Conservation (phyloP, 345 rosid species). For the Gossypium herbaceum region DNA sequence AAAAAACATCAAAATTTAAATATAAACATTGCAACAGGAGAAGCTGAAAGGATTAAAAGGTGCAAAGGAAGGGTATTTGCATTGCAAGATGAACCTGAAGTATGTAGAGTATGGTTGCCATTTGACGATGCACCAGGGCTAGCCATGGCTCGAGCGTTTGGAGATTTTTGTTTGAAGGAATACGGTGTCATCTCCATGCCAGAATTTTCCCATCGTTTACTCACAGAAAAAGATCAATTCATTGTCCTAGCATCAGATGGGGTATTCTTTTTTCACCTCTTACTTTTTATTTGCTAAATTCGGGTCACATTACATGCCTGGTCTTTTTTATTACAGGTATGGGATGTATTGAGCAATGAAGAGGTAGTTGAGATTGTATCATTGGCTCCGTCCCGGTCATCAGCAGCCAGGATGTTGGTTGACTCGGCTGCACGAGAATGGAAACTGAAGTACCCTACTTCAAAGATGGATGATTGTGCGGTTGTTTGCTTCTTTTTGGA, state of each 20-base stretch:
- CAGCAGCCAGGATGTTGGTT: conserved; percentile 85
- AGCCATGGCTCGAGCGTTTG: conserved; percentile 99
- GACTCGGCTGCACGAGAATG: conserved; percentile 89
- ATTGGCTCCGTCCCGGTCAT: conserved; percentile 67
- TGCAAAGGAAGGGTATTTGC: conserved; percentile 99
- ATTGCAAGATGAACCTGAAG: conserved; percentile 98
- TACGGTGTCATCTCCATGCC: conserved; percentile 95
- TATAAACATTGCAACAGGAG: conserved; percentile 42
- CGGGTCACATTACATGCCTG: no score
- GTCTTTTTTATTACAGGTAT: conserved; percentile 47
- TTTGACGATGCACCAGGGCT: conserved; percentile 98
- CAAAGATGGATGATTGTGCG: conserved; percentile 99
- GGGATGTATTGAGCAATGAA: conserved; percentile 98
- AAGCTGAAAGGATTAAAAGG: conserved; percentile 91
- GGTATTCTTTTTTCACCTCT: conserved; percentile 39
- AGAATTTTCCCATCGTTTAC: conserved; percentile 80
- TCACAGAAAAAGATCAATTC: conserved; percentile 88
- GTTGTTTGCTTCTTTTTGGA: conserved; percentile 94
- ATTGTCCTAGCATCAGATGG: conserved; percentile 98
- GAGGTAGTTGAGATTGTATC: conserved; percentile 92
- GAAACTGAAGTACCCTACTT: conserved; percentile 96
- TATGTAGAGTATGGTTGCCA: conserved; percentile 95
- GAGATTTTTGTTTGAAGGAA: conserved; percentile 98
- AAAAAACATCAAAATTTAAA: background rate
- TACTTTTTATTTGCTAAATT: no score